Evolutionary conservation across 2,329 filamentous ascomycete species (phyloP).

Genomic region (Zopfia rhizophila): DNA sequence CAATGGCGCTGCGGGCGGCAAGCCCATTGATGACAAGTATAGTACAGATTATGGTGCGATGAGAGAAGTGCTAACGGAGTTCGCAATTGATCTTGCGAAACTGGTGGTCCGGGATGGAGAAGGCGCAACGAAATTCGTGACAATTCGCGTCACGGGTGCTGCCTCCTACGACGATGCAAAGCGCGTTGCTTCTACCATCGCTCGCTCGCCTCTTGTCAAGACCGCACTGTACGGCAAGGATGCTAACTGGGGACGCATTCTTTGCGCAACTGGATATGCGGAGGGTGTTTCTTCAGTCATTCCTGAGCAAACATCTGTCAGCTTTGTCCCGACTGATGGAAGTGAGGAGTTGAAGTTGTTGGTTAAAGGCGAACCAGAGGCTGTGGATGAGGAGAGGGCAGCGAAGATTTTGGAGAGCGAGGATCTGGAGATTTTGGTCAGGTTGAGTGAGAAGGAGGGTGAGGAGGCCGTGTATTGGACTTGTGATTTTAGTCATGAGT

Average conservation of each 20-base stretch:
- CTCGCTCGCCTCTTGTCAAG: conserved; percentile 92
- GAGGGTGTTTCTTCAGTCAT: conserved; percentile 72
- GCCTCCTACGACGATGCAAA: conserved; percentile 76
- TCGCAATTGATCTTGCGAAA: conserved; percentile 86
- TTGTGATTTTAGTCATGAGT: conserved; percentile 88
- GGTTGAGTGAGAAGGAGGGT: conserved; percentile 72
- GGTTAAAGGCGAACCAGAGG: conserved; percentile 81
- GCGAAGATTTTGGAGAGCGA: conserved; percentile 81
- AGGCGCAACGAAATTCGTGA: conserved; percentile 98
- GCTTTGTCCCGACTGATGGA: conserved; percentile 82
- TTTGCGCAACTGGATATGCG: conserved; percentile 91
- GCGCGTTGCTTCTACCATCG: conserved; percentile 86
- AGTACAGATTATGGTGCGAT: conserved; percentile 76
- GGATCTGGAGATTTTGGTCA: conserved; percentile 80
- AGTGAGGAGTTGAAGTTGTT: conserved; percentile 79
- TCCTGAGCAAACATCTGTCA: conserved; percentile 78
- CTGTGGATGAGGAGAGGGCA: conserved; percentile 79
- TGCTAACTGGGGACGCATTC: conserved; percentile 97
- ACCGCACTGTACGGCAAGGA: conserved; percentile 97
- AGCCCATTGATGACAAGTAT: conserved; percentile 64
- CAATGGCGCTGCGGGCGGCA: conserved; percentile 88
- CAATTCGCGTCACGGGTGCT: conserved; percentile 82
- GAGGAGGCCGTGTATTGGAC: conserved; percentile 82
- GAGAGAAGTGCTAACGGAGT: conserved; percentile 75
- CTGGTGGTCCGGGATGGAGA: conserved; percentile 96